phyloP scores from a whole-genome alignment of 2,329 filamentous ascomycete species.

The Botrytis squamosa region DNA sequence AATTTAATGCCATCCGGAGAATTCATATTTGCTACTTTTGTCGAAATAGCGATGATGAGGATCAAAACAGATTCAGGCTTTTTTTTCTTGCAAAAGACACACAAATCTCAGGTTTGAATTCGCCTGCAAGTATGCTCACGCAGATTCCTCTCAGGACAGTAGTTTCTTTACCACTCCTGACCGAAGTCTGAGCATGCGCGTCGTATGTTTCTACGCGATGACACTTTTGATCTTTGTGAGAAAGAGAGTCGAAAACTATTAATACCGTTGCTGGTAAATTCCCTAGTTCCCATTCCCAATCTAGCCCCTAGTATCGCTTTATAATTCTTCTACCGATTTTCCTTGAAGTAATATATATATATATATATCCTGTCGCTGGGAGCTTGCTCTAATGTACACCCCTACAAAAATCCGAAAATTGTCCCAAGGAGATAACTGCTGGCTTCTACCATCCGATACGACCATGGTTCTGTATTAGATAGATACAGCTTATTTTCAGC shows the following conservation, averaged over 20 bases:
- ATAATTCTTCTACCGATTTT: neutral
- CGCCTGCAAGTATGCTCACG: neutral
- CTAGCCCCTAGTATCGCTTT: accelerated
- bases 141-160: neutral
- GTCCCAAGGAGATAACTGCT: no score
- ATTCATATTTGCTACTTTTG: no score
- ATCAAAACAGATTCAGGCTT: no score
- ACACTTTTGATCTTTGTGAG: neutral
- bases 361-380: neutral
- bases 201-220: no score
- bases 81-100: no score
- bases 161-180: neutral
- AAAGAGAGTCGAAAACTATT: neutral
- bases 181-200: neutral
- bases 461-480: neutral
- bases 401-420: no score
- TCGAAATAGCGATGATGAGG: no score
- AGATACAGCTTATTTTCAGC: accelerated
- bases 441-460: neutral
- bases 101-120: no score
- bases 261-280: neutral
- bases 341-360: neutral
- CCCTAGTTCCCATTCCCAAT: accelerated
- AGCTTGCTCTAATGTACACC: neutral
- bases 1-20: no score